Conservation (phyloP, 495 filamentous ascomycete species). For the Xylaria venustula region DNA sequence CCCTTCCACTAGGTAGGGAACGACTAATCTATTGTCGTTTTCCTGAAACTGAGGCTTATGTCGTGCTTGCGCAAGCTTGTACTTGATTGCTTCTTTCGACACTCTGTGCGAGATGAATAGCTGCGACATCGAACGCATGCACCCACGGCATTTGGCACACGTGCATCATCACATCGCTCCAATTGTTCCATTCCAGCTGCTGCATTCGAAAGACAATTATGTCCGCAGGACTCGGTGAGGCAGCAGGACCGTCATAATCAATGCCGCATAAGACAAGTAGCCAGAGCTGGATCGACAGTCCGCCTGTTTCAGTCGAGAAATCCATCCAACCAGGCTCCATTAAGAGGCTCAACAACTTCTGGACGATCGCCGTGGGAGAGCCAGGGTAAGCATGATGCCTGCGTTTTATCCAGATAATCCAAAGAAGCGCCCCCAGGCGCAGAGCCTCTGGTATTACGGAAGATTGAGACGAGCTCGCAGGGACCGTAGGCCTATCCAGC, state of each 20-base stretch:
- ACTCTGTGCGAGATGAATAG: not conserved
- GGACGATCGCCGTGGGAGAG: slow-evolving; percentile 1
- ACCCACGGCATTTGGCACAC: not conserved
- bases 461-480: not conserved
- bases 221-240: not conserved
- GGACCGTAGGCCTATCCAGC: not conserved
- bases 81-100: not conserved
- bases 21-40: too few relatives aligned
- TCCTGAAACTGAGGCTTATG: too few relatives aligned
- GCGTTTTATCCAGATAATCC: slow-evolving; percentile 3
- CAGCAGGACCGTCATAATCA: not conserved
- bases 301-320: not conserved
- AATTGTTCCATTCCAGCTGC: not conserved
- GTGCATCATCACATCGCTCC: slow-evolving; percentile 2
- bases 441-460: not conserved
- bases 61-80: too few relatives aligned
- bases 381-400: not conserved
- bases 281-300: not conserved
- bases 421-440: not conserved
- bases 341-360: not conserved
- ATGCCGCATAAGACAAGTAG: not conserved
- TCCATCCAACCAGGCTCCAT: not conserved
- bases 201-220: not conserved
- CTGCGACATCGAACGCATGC: not conserved
- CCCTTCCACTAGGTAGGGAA: too few relatives aligned